phyloP scores from a whole-genome alignment of 306 rosid species.

The Cicer arietinum region DNA sequence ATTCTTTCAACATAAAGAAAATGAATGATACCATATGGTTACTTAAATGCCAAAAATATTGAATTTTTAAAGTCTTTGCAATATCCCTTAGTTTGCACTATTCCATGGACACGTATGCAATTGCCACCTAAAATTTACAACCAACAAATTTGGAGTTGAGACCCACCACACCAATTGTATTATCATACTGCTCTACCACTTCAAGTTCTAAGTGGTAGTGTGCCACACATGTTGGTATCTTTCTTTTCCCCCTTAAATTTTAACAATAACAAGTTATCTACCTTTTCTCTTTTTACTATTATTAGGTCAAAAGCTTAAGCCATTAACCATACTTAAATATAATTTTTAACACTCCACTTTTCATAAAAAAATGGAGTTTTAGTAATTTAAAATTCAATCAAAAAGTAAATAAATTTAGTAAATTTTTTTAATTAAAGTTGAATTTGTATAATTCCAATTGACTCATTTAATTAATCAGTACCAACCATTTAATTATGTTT shows the following conservation, averaged over 20 bases:
- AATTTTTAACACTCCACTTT: background rate
- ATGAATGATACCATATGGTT: conserved; percentile 24
- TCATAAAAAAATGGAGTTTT: too few species aligned
- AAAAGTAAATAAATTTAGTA: too few species aligned
- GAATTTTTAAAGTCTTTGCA: background rate
- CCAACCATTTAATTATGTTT: too few species aligned
- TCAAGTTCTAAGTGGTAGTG: conserved; percentile 20
- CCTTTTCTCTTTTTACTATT: conserved; percentile 37
- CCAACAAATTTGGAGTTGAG: conserved; percentile 47
- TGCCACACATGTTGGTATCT: conserved; percentile 36
- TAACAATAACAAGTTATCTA: background rate
- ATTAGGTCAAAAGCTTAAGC: conserved; percentile 29
- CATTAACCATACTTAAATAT: conserved; percentile 29
- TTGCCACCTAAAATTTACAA: conserved; percentile 28
- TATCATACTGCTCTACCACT: conserved; percentile 40
- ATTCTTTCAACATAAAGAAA: background rate
- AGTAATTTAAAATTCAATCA: too few species aligned
- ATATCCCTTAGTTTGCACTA: conserved; percentile 17
- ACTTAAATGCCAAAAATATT: conserved; percentile 22
- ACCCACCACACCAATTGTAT: conserved; percentile 44
- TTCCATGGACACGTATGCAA: conserved; percentile 29
- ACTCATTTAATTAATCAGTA: too few species aligned
- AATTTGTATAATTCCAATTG: too few species aligned
- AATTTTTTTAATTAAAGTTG: too few species aligned
- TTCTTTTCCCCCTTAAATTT: background rate